A percentile compares a stretch with the other conserved stretches of the same genome.
These are phyloP conservation scores for Artemisia argyi DNA, from an alignment of 129 eudicot species.

Conservation along the genomic window DNA sequence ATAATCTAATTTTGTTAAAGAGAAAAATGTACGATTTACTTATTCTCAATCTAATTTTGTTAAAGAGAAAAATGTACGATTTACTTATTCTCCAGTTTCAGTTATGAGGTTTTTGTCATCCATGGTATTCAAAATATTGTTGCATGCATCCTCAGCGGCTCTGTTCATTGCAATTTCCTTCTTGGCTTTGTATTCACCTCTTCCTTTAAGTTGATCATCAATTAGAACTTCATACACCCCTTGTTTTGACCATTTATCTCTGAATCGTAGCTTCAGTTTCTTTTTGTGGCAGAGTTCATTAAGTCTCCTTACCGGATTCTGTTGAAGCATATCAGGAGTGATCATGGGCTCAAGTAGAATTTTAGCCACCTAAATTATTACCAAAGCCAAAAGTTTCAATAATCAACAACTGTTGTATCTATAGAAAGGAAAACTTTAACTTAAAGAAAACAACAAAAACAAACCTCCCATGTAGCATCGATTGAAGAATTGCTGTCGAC, in stretches of 20 bases:
- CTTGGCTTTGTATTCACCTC: constrained; percentile 55
- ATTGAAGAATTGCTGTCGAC: constrained; percentile 70
- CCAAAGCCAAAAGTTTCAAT: neutral
- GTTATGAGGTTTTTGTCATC: neutral
- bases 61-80: neutral
- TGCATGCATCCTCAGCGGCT: constrained; percentile 70
- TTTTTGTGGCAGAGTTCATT: constrained; percentile 65
- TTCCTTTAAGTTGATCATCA: constrained; percentile 54
- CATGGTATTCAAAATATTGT: constrained; percentile 37
- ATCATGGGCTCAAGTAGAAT: constrained; percentile 62
- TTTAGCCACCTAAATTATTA: constrained; percentile 48
- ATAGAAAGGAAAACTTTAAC: neutral
- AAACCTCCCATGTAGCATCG: constrained; percentile 70
- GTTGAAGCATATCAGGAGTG: constrained; percentile 68
- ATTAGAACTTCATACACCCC: constrained; percentile 51
- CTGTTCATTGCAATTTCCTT: constrained; percentile 72
- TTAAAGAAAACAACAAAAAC: neutral
- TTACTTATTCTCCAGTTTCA: neutral
- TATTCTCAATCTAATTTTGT: neutral
- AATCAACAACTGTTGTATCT: neutral
- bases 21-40: neutral
- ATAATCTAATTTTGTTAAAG: neutral
- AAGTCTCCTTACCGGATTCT: constrained; percentile 59
- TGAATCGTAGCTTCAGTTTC: constrained; percentile 40
- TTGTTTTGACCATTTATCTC: constrained; percentile 48